Evolutionary conservation across 1,284 basidiomycete species (phyloP), one percentile per base, ranked within the genome.

Genomic region (Sphagnurus paluster): DNA sequence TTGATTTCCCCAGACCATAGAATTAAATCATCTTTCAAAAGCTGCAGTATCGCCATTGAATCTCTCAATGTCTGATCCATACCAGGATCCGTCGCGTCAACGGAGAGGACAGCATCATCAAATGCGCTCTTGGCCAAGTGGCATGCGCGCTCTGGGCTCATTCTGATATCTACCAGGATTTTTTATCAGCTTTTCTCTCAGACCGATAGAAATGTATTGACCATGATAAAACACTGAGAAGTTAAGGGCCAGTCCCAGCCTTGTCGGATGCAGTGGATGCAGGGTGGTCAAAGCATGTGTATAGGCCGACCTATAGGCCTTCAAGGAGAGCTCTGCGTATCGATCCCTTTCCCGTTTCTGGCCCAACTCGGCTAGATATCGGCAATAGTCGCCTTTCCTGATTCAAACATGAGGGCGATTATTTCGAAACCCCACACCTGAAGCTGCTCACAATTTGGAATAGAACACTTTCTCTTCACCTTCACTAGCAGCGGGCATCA

Each of bases 221-320:
- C 67, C 93, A 70, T 96, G 94, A 74, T 93, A 97, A 75, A 93
- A 98, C 53, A 98, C 93, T 38, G 92, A 90, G 72, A 98, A 97
- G 76, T 97, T 98, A 62, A 98, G 80, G 34, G 94, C 93, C 42
- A 98, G 76, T 50, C 94, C 94, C 48, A 98, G 76, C 62, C 94
- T 74, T 10, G 83, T 87, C 28, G 84, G 82, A 57, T 86, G 82
- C 40, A 78, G 74, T 4, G 83, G 72, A 19, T 79, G 74, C 26
- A 86, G 70, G 14, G 76, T 77, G 34, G 65, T 63, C 42, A 80
- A 60, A 7, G 83, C 84, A 46, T 83, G 78, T 57, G 78, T 76
- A 61, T 84, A 85, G n/a, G 84, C 82, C 42, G 68, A 58, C 62
- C 79, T 84, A 64, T 86, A 87, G 1, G 84, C 80, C 38, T 76